Evolutionary conservation across 2,329 filamentous ascomycete species (phyloP), one percentile per base, ranked within the genome.

Genomic region (Exophiala lecanii-corni): DNA sequence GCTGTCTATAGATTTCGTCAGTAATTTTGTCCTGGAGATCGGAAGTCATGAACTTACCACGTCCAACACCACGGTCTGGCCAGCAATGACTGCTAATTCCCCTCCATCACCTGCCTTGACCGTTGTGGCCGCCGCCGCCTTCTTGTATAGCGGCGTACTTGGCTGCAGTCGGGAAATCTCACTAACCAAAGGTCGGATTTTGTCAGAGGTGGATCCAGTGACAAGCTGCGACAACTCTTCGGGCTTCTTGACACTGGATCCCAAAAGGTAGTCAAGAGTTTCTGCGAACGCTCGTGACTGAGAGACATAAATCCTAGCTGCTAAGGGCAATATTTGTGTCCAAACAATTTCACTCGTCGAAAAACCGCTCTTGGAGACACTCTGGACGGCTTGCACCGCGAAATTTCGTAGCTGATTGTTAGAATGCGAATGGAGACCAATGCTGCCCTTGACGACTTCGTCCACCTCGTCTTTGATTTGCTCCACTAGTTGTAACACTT

Each of bases 261-360:
- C 67, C 0, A 76, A 75, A 5, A 89, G 71, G 64, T 78, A 88
- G 58, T 89, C 83, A 12, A 88, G 69, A 1, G 81, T 72, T 65
- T 85, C 82, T 2, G 82, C 78, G 58, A 89, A 86, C 72, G 82
- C 69, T 57, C 85, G 77, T 1, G 77, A 79, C 59, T 89, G 82
- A 56, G 79, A 84, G 1, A 84, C 79, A 9, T 86, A 79, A 59
- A 83, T 75, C 2, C 79, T 76, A 3, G 74, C 75, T 1, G 79
- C 78, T 0, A 80, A 78, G 0, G 85, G 84, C 31, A 89, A 57
- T 21, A 88, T 73, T 57, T 86, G 80, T 20, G 18, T 18, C 39
- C 38, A 41, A 13, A 45, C 47, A 9, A 50, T 44, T 6, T 50
- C 43, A n/a, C 34, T 26, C 9, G 28, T 10, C 12, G 43, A 39